A percentile compares a stretch with the other conserved stretches of the same genome.
Evolutionary conservation across 345 rosid species (phyloP).

Genomic region (Mercurialis annua): DNA sequence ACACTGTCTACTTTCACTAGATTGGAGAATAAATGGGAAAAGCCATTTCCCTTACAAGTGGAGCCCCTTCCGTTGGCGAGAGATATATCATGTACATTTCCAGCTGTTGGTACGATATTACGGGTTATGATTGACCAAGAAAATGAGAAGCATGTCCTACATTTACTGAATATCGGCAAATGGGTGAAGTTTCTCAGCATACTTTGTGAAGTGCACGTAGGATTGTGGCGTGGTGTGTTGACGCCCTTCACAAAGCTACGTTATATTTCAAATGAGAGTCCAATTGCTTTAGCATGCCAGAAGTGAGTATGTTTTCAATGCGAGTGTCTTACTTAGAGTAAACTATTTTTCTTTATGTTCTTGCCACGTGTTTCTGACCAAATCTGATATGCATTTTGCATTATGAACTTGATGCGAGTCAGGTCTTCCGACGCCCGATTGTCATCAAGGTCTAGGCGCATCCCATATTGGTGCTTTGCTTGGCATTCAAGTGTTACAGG

Average conservation of each 20-base stretch:
- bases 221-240: constrained; percentile 61
- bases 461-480: constrained; percentile 66
- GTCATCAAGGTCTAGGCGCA: constrained; percentile 38
- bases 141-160: constrained; percentile 33
- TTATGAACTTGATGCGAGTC: constrained; percentile 15
- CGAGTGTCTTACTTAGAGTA: too few species aligned
- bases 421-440: constrained; percentile 53
- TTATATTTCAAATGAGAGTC: constrained; percentile 37
- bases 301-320: constrained; percentile 33
- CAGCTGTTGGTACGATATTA: constrained; percentile 70
- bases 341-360: too few species aligned
- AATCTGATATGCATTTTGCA: constrained; percentile 2
- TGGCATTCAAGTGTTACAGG: constrained; percentile 67
- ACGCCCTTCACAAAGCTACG: constrained; percentile 45
- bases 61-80: constrained; percentile 51
- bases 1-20: constrained; percentile 26
- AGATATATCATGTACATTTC: constrained; percentile 57
- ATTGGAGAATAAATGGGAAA: constrained; percentile 46
- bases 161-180: constrained; percentile 42
- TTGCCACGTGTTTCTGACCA: constrained; percentile 1
- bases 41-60: constrained; percentile 44
- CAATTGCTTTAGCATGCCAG: constrained; percentile 34
- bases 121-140: constrained; percentile 43
- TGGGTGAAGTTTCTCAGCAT: constrained; percentile 63
- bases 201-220: constrained; percentile 51